Base-by-base conservation (phyloP, 495 filamentous ascomycete species). In the Aspergillus coremiiformis region DNA sequence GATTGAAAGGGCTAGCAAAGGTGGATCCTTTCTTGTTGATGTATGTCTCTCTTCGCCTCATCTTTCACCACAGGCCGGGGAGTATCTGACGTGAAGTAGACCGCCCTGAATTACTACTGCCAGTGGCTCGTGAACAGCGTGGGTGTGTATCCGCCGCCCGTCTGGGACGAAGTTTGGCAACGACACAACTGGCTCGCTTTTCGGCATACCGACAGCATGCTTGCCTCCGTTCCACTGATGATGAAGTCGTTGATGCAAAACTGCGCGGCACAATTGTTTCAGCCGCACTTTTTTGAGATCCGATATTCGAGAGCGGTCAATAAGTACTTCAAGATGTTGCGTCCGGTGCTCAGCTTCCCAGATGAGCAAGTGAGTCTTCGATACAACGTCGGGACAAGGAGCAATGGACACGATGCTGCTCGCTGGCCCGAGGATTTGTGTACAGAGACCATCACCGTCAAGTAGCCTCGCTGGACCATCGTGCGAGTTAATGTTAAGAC, bases 1-100 rank as follows among this genome's bases (percentile, higher is more conserved):
- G 20, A 60, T 67, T 27, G 46, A 56, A 23, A 63, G 72, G 27
- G 71, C 54, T 8, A 55, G 61, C 41, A 27, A 62, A 10, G 71
- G 70, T 9, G 72, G 70, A 3, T 61, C 54, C 9, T 71, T 64
- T 41, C 35, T 26, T 21, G 44, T 65, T 21, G 56, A 63, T 29
- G 53, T 66, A 37, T 53, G 49, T n/a, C 24, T 21, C n/a, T 19
- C 5, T 11, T 5, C 20, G 8, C 17, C 19, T 29, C 1, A 4
- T 4, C 20, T 27, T 22, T 41, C 8, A 12, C 42, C 2, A 11
- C 3, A 4, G 10, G n/a, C n/a, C n/a, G n/a, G n/a, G n/a, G n/a
- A n/a, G n/a, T n/a, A 4, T 27, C 8, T 27, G 8, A 27, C 24
- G 8, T 27, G 24, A 27, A 27, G 9, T n/a, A 55, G 49, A 49